phyloP scores from a whole-genome alignment of 1,139 yeast species.

The Suhomyces ambrosiae region DNA sequence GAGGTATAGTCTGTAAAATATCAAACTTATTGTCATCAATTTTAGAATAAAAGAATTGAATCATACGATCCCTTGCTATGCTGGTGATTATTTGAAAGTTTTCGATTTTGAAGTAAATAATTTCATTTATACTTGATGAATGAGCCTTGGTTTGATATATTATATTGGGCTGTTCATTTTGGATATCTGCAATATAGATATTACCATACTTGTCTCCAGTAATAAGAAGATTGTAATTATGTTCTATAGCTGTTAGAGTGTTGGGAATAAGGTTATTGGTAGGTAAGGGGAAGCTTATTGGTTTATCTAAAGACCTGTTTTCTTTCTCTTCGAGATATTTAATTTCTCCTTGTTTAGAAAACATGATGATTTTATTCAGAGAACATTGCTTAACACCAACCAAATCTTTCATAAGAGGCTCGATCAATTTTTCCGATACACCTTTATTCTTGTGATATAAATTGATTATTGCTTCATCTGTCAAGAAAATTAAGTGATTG shows the following conservation, averaged over 20 bases:
- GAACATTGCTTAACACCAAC: conserved; percentile 38
- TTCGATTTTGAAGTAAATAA: conserved; percentile 32
- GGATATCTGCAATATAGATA: conserved; percentile 25
- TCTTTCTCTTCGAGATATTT: conserved; percentile 24
- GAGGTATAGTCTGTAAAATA: conserved; percentile 55
- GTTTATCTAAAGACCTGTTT: conserved; percentile 13
- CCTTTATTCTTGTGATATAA: conserved; percentile 21
- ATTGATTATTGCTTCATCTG: conserved; percentile 20
- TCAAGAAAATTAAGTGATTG: conserved; percentile 8
- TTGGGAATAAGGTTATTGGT: conserved; percentile 31
- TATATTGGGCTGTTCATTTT: conserved; percentile 11
- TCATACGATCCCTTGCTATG: conserved; percentile 63
- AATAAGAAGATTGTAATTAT: conserved; percentile 25
- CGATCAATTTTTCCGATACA: conserved; percentile 23
- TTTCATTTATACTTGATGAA: conserved; percentile 50
- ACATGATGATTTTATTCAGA: conserved; percentile 34
- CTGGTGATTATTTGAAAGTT: conserved; percentile 36
- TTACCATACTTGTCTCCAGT: conserved; percentile 54
- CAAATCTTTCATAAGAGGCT: conserved; percentile 37
- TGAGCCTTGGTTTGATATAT: conserved; percentile 45
- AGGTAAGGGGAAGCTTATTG: conserved; percentile 22
- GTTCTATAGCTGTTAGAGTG: conserved; percentile 31
- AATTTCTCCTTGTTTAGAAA: conserved; percentile 45
- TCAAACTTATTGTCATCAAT: conserved; percentile 39
- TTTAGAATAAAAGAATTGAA: conserved; percentile 48